Evolutionary conservation across 1,284 basidiomycete species (phyloP).

Genomic region (Flammula alnicola): DNA sequence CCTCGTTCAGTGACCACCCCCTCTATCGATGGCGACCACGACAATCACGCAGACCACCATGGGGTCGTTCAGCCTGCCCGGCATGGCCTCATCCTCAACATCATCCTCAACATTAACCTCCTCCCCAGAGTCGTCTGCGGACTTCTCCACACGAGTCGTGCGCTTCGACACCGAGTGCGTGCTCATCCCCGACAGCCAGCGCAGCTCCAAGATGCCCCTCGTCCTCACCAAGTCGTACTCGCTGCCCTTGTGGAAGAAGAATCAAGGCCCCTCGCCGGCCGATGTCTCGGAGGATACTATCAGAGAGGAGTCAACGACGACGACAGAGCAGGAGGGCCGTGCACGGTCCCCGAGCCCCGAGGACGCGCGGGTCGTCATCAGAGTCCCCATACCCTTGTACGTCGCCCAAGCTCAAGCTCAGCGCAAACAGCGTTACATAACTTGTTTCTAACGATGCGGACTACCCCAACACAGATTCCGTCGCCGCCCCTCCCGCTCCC

Average conservation of each 20-base stretch:
- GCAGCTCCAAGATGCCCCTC: slow-evolving; percentile 42
- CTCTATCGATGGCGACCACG: no score
- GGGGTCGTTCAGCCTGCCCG: no score
- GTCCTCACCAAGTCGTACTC: slow-evolving; percentile 64
- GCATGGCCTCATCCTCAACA: no score
- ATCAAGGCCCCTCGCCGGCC: no score
- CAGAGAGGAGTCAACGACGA: neutral
- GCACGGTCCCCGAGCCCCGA: slow-evolving; percentile 32
- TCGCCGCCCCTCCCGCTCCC: slow-evolving; percentile 26
- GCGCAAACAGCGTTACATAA: neutral
- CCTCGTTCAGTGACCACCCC: no score
- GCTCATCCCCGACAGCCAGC: slow-evolving; percentile 60
- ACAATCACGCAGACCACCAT: no score
- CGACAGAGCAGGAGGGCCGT: neutral
- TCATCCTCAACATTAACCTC: no score
- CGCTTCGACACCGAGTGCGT: slow-evolving; percentile 70
- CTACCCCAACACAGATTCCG: slow-evolving; percentile 34
- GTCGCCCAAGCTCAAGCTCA: slow-evolving; percentile 10
- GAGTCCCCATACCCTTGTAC: slow-evolving; percentile 63
- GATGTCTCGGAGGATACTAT: neutral
- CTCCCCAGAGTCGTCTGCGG: no score
- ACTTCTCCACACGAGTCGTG: slow-evolving; percentile 49
- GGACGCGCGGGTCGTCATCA: slow-evolving; percentile 55
- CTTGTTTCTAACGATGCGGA: no score
- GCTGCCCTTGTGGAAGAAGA: slow-evolving; percentile 64